phyloP scores from a whole-genome alignment of 768 basidiomycete genomes.

The Hebeloma cylindrosporum region DNA sequence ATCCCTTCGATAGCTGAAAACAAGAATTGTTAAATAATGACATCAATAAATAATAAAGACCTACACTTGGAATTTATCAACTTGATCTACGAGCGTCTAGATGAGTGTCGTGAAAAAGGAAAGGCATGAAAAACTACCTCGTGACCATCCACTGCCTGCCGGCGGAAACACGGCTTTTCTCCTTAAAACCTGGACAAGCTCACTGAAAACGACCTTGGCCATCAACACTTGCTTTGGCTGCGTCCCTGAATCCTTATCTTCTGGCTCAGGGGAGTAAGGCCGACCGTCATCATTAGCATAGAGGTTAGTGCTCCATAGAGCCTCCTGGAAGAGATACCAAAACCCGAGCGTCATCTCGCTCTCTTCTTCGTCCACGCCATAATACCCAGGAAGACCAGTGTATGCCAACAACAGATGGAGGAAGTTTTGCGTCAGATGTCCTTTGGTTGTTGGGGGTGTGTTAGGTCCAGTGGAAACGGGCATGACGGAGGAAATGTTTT shows the following conservation, averaged over 20 bases:
- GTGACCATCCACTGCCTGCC: conserved; percentile 54
- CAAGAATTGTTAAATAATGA: background rate
- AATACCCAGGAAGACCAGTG: conserved; percentile 70
- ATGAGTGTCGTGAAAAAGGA: conserved; percentile 11
- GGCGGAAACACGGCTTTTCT: conserved; percentile 77
- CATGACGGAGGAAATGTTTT: conserved; percentile 54
- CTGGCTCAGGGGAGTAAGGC: conserved; percentile 25
- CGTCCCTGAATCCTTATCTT: conserved; percentile 20
- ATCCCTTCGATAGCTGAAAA: conserved; percentile 74
- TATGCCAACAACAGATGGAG: conserved; percentile 70
- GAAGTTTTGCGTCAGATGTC: conserved; percentile 65
- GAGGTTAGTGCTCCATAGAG: conserved; percentile 70
- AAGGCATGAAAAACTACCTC: conserved; percentile 45
- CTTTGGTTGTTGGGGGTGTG: conserved; percentile 37
- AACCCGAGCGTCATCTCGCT: conserved; percentile 86
- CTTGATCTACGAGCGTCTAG: conserved; percentile 58
- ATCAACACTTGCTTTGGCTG: conserved; percentile 44
- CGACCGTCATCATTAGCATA: conserved; percentile 40
- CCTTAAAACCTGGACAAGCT: conserved; percentile 70
- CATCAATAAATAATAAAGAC: conserved; percentile 19
- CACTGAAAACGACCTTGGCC: conserved; percentile 75
- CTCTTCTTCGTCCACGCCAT: conserved; percentile 82
- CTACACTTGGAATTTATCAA: conserved; percentile 78
- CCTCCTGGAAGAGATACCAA: conserved; percentile 91
- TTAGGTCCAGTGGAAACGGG: conserved; percentile 32